Conservation (phyloP, 345 rosid species). For the Sisymbrium altissimum region DNA sequence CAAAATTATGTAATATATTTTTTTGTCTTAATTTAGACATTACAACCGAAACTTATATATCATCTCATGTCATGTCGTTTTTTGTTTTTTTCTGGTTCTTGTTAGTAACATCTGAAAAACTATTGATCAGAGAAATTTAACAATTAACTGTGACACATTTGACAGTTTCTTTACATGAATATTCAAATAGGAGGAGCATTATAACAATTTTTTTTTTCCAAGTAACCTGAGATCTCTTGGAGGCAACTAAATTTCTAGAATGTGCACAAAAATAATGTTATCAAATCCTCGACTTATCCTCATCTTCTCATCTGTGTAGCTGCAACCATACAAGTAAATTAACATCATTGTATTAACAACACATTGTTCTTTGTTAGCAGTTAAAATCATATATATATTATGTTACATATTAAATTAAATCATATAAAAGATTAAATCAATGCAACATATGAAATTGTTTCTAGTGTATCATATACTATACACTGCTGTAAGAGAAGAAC, state of each 20-base stretch:
- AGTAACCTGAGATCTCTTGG: not conserved
- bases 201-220: not conserved
- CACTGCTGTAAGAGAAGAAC: too few species aligned
- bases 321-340: constrained; percentile 32
- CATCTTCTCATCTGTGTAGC: constrained; percentile 68
- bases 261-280: constrained; percentile 61
- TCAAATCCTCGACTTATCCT: constrained; percentile 73
- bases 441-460: too few species aligned
- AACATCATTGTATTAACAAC: not conserved
- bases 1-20: too few species aligned
- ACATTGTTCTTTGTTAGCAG: not conserved
- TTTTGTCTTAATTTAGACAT: constrained; percentile 25
- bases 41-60: not conserved
- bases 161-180: constrained; percentile 18
- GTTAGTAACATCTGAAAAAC: constrained; percentile 14
- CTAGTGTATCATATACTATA: not conserved
- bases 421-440: too few species aligned
- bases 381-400: too few species aligned
- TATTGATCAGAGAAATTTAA: constrained; percentile 7
- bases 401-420: too few species aligned
- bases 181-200: not conserved
- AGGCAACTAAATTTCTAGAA: constrained; percentile 23
- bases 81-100: constrained; percentile 15
- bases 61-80: constrained; percentile 19
- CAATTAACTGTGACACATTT: not conserved